phyloP scores from a whole-genome alignment of 2,329 filamentous ascomycete species.

The Coniochaeta sp. region DNA sequence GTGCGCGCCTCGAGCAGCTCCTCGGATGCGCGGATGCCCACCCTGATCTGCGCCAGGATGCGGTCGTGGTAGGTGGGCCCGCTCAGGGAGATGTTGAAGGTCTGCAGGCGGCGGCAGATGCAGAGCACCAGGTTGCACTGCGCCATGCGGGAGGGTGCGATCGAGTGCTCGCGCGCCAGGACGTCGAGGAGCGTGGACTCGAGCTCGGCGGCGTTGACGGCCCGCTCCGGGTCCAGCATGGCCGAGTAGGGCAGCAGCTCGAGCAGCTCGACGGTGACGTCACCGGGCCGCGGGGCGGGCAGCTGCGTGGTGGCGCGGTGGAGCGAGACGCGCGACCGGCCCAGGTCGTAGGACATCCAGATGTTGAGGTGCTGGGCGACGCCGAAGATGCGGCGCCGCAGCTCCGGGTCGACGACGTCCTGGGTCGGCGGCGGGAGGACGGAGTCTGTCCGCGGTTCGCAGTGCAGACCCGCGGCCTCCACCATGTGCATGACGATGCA shows the following conservation, averaged over 20 bases:
- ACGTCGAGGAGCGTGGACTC: slow-evolving; percentile 33
- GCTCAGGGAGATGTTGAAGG: slow-evolving; percentile 38
- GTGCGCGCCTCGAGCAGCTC: slow-evolving; percentile 32
- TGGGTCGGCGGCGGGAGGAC: slow-evolving; percentile 16
- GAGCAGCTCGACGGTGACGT: slow-evolving; percentile 40
- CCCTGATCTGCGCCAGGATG: slow-evolving; percentile 36
- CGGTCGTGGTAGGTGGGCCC: slow-evolving; percentile 33
- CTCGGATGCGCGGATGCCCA: slow-evolving; percentile 38
- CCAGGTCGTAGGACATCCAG: slow-evolving; percentile 53
- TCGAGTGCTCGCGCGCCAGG: slow-evolving; percentile 29
- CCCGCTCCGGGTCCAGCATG: slow-evolving; percentile 43
- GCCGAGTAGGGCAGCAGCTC: slow-evolving; percentile 45
- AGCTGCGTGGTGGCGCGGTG: slow-evolving; percentile 35
- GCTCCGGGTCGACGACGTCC: slow-evolving; percentile 26
- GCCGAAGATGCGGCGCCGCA: slow-evolving; percentile 34
- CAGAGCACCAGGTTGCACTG: slow-evolving; percentile 50
- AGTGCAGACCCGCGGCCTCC: slow-evolving; percentile 43
- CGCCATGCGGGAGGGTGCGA: slow-evolving; percentile 35
- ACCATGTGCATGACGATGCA: slow-evolving; percentile 50
- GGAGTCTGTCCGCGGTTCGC: slow-evolving; percentile 23
- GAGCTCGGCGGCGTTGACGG: slow-evolving; percentile 31
- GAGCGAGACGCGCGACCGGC: slow-evolving; percentile 42
- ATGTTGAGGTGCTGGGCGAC: slow-evolving; percentile 50
- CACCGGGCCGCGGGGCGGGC: slow-evolving; percentile 27
- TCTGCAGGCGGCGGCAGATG: slow-evolving; percentile 45